phyloP scores from a whole-genome alignment of 2,329 filamentous ascomycete species.

The Fusarium verticillioides region DNA sequence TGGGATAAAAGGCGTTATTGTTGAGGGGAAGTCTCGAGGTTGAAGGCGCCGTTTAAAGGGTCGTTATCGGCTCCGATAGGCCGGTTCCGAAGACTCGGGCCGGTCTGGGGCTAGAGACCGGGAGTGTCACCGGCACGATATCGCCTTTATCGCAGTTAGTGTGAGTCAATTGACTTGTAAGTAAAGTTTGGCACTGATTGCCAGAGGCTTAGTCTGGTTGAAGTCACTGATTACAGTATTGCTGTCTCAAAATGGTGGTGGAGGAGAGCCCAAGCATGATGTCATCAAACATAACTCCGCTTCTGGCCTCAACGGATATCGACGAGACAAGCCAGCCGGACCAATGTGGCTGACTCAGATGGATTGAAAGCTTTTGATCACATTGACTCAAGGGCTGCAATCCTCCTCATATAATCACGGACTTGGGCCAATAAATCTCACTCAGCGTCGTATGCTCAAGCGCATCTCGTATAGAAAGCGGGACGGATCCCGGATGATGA shows the following conservation, averaged over 20 bases:
- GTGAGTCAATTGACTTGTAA: background rate
- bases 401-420: background rate
- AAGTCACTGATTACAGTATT: background rate
- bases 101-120: background rate
- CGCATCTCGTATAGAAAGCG: constrained; percentile 1
- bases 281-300: background rate
- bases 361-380: fast-evolving
- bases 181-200: fast-evolving
- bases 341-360: background rate
- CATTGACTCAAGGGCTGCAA: no score
- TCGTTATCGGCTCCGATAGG: background rate
- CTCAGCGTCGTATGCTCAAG: background rate
- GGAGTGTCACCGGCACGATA: background rate
- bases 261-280: background rate
- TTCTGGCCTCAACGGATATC: no score
- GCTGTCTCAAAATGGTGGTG: background rate
- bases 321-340: background rate
- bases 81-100: constrained; percentile 12
- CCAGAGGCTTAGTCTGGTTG: fast-evolving
- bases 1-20: fast-evolving
- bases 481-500: background rate
- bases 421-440: background rate
- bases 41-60: background rate
- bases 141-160: background rate
- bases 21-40: background rate